Base-by-base conservation (phyloP, 352 stramenopile genomes). In the Pythium dissimile region DNA sequence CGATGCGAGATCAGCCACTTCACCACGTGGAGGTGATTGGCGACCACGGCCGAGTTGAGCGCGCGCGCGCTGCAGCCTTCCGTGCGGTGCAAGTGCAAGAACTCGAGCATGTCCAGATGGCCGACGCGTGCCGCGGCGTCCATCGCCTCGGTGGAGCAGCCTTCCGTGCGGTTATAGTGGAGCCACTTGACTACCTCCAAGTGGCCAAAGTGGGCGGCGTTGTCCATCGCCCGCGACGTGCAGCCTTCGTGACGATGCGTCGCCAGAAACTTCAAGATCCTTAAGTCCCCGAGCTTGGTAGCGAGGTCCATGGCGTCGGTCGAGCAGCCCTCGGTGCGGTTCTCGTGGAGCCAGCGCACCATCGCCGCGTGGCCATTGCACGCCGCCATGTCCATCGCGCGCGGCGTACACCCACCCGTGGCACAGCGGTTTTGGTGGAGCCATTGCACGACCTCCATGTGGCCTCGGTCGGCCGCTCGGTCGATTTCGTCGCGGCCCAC, bases 361-460 rank as follows among this genome's bases (percentile, higher is more conserved):
- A 51, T 53, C 1, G 37, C 45, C 11, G 44, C 18, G 21, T 67
- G 46, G 46, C 54, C 60, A 35, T 67, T 67, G 32, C 45, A 53
- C 23, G 60, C 60, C 0, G 60, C 60, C 47, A 62, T 31, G 21
- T 67, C 54, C 60, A 67, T 67, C 1, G 60, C 60, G 16, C 42
- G 28, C 1, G 41, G 31, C 7, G 52, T 62, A 13, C 21, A 52
- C 5, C 60, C 44, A 1, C 32, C 38, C n/a, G 59, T n/a, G 2
- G 3, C n/a, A 37, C 39, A 50, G 11, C 51, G 59, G 27, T 69
- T 35, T 23, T 59, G 42, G 23, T 72, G 54, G 18, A 72, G 50
- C 47, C 46, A 72, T 11, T 58, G 27, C 11, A 85, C 38, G 37
- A 74, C 32, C 4, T 66, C 27, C 18, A 71, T 44, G 30, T 69